phyloP scores from a whole-genome alignment of 2,329 filamentous ascomycete species.

The Colletotrichum acutatum region DNA sequence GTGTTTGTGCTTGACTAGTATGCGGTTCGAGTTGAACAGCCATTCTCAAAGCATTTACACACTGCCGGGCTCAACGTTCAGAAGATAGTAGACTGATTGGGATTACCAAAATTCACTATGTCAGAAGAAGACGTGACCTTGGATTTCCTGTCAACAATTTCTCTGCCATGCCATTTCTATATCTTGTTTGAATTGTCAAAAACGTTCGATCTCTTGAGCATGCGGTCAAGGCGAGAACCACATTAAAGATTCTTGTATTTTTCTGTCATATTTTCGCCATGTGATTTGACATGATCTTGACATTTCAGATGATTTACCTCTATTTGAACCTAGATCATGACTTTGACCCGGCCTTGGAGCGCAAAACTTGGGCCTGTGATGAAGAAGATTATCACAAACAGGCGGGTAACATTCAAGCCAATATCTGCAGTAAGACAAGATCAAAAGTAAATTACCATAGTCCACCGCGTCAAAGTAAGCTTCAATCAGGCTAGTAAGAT shows the following conservation, averaged over 20 bases:
- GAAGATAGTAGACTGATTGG: neutral
- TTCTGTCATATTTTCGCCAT: neutral
- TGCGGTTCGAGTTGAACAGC: neutral
- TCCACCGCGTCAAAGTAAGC: constrained; percentile 12
- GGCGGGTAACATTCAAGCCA: neutral
- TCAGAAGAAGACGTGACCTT: neutral
- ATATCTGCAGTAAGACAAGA: neutral
- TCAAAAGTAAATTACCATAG: neutral
- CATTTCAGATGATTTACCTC: too few species aligned
- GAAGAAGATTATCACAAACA: neutral
- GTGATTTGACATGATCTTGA: too few species aligned
- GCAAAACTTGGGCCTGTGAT: neutral
- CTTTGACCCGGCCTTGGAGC: neutral
- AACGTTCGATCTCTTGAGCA: neutral
- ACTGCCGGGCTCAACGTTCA: neutral
- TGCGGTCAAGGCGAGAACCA: neutral
- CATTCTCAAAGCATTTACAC: neutral
- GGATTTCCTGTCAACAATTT: neutral
- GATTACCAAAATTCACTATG: neutral
- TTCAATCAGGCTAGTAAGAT: neutral
- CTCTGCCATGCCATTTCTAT: neutral
- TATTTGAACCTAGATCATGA: neutral
- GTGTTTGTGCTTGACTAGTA: constrained; percentile 1
- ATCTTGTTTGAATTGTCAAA: neutral
- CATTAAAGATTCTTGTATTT: neutral